Evolutionary conservation across 495 filamentous ascomycete species (phyloP).

Genomic region (Amniculicola lignicola): DNA sequence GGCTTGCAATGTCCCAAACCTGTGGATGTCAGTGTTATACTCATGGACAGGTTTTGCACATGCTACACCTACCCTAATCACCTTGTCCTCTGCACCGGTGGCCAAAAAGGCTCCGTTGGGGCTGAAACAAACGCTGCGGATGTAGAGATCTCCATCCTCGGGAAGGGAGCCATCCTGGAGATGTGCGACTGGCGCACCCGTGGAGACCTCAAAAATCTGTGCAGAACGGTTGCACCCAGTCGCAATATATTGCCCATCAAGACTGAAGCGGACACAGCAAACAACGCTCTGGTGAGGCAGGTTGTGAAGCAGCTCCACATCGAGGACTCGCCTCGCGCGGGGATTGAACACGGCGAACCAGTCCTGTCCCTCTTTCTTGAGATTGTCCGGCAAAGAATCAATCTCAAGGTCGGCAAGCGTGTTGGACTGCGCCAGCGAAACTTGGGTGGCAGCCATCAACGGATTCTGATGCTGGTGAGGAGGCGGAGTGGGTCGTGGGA

Average conservation of each 20-base stretch:
- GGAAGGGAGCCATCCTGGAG: conserved; percentile 39
- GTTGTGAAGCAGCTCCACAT: conserved; percentile 45
- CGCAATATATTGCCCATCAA: conserved; percentile 43
- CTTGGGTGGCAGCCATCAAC: conserved; percentile 26
- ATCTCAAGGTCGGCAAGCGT: conserved; percentile 82
- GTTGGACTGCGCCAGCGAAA: conserved; percentile 61
- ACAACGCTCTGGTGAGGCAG: conserved; percentile 45
- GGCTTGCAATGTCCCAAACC: conserved; percentile 45
- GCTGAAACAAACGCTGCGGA: conserved; percentile 48
- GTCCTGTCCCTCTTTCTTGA: conserved; percentile 46
- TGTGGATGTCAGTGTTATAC: conserved; percentile 13
- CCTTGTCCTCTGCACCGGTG: conserved; percentile 47
- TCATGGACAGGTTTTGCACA: background rate
- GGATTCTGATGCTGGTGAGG: conserved; percentile 48
- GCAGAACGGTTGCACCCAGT: conserved; percentile 46
- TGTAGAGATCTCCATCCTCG: conserved; percentile 45
- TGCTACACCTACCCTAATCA: conserved; percentile 41
- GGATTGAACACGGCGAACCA: conserved; percentile 48
- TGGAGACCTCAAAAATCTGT: conserved; percentile 45
- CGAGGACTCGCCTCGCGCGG: conserved; percentile 38
- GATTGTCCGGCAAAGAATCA: conserved; percentile 73
- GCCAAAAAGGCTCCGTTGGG: conserved; percentile 44
- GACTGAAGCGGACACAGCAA: conserved; percentile 47
- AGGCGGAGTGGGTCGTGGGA: conserved; percentile 76
- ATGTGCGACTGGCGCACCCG: conserved; percentile 39